These are phyloP conservation scores for Talaromyces rugulosus DNA, from an alignment of 2,329 filamentous ascomycete species.

Conservation along the genomic window DNA sequence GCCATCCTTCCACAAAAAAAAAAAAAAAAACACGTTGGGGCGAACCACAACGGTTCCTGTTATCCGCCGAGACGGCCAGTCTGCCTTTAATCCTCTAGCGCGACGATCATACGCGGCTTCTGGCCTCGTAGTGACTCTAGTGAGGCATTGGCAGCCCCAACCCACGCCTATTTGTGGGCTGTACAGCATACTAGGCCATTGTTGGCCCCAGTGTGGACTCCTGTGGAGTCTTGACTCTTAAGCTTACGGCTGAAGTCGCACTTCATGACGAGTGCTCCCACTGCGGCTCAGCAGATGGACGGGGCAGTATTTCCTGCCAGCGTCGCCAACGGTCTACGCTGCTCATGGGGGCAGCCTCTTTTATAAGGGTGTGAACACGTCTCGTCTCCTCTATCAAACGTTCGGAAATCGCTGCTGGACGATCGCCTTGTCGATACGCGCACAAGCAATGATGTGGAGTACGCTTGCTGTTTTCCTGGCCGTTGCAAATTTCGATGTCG, in stretches of 20 bases:
- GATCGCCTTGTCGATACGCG: not conserved
- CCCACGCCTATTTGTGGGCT: not conserved
- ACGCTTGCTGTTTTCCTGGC: slow-evolving; percentile 15
- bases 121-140: not conserved
- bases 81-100: not conserved
- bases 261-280: not conserved
- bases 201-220: not conserved
- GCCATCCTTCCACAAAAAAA: not conserved
- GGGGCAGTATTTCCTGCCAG: not conserved
- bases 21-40: not conserved
- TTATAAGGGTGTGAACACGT: not conserved
- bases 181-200: not conserved
- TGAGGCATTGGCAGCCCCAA: not conserved
- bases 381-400: not conserved
- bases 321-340: not conserved
- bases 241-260: not conserved
- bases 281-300: not conserved
- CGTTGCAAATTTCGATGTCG: slow-evolving; percentile 15
- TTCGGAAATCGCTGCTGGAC: not conserved
- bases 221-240: not conserved
- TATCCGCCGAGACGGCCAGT: not conserved
- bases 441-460: slow-evolving; percentile 17
- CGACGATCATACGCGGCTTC: not conserved
- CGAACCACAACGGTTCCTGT: not conserved
- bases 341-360: not conserved